Base-by-base conservation (phyloP, 2,329 filamentous ascomycete genomes). In the Periconia sp. region DNA sequence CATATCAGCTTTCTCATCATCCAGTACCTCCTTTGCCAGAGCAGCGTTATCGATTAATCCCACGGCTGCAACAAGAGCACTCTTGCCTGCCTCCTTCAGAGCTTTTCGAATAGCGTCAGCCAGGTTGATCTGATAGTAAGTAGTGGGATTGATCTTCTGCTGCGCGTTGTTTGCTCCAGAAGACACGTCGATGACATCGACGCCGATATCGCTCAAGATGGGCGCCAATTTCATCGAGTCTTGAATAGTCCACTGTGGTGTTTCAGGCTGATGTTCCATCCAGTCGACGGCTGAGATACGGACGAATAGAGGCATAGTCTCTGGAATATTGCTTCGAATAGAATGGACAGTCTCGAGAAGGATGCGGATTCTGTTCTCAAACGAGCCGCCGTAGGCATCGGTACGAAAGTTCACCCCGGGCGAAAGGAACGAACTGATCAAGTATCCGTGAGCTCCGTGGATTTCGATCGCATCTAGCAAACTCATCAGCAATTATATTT, bases 51-150 rank as follows among this genome's bases (percentile, higher is more conserved):
- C 79, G 55, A 81, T 80, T 41, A 77, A 58, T 1, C 78, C 79
- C 3, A 81, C 79, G 11, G 77, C 77, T 13, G 77, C 79, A n/a
- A 81, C 72, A n/a, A 80, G 63, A 7, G 79, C 72, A 10, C 60
- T 58, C 23, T 70, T 72, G 1, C 72, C 71, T 9, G 20, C 35
- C 13, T 54, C 33, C 23, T 48, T 45, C 14, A 59, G 20, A n/a
- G 66, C 67, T 77, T 83, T 48, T 11, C 52, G 47, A 41, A 81
- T 71, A 44, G 71, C 63, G 1, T 66, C 69, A 0, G 78, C 78
- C 18, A 80, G 72, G 48, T 75, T 72, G 35, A 73, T 73, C 55
- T 81, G 77, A 55, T 80, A 81, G 47, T 77, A 74, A 6, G 42
- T 19, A 18, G 45, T 37, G 17, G 35, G 35, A 15, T 19, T 18